Evolutionary conservation across 2,329 filamentous ascomycete genomes (phyloP), one percentile per base, ranked within the genome.

Genomic region (Pezicula radicicola): DNA sequence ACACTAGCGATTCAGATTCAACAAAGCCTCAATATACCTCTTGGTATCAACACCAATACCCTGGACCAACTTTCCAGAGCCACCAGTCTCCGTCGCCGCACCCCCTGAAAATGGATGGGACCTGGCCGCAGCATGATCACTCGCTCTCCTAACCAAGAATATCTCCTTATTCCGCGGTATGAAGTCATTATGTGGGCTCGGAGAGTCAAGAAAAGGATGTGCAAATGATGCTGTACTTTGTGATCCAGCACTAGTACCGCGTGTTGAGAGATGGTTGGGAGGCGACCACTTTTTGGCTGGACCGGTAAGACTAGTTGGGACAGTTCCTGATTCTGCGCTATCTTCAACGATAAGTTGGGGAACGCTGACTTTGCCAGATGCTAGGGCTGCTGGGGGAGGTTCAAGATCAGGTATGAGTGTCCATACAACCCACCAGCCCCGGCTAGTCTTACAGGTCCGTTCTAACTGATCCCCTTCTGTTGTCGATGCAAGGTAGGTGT

Each of bases 41-140:
- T 84, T 79, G 28, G 88, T 89, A 72, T 92, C 88, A 33, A 91
- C 78, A 0, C 88, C 88, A 56, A 92, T 89, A 0, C 88, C 88
- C 62, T 89, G 84, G 0, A 81, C 83, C 57, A 91, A 68, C 50
- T 79, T 78, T 18, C 76, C 79, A 1, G 84, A 80, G 3, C 81
- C 81, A 21, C 79, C 80, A 42, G 76, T 61, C 75, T 75, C 68
- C n/a, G 62, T 65, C 8, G 52, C 52, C 7, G 53, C 51, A 40
- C 43, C 46, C 15, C 52, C 55, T 48, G 41, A 51, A 49, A 63
- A 59, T 15, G 59, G 59, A 12, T 49, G 48, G 5, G 52, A 48
- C 28, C 39, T 59, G 4, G 49, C 46, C 13, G 45, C 49, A 1
- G 52, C 51, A 52, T 82, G 75, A 62, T 85, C 82, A 58, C 83